Base-by-base conservation (phyloP, 306 rosid genomes). In the Luffa aegyptiaca region DNA sequence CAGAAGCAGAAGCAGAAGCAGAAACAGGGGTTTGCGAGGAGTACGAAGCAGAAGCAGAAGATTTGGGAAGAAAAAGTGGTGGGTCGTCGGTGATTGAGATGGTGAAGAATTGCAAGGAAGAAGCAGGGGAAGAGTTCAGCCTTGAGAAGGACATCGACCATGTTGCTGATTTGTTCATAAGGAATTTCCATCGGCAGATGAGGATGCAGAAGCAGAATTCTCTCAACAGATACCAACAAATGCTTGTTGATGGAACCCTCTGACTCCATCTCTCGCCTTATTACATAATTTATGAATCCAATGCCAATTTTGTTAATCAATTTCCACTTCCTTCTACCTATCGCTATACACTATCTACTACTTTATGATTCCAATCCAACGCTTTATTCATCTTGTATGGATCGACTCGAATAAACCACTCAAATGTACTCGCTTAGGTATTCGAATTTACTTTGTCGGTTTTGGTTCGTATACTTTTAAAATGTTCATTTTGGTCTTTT, bases 161-260 rank as follows among this genome's bases (percentile, higher is more conserved):
- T 36, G 70, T 79, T 39, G 87, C 87, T 18, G 87, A 84, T 51
- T 36, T 84, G 53, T 81, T 84, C 69, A 84, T 84, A 6, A 72
- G 46, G 49, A 84, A 62, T 36, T 81, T 84, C 64, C 83, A 84
- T 56, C 79, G 51, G 2, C 83, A 73, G 56, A 66, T 81, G 51
- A 39, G 11, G 82, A 41, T 78, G 79, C 87, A 84, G 81, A 81
- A 76, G 81, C 78, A 75, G 79, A 39, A 75, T 0, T 75, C 79
- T 35, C 17, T 75, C 17, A 17, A 42, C 2, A 71, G 76, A 21
- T 44, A 71, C 1, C 77, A 48, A 0, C 5, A 71, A 49, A 6
- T 26, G 58, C 56, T 70, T 46, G 14, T 17, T 35, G 33, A 2
- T 39, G 16, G 53, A 5, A 21, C 18, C 4, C 35, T 44, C 10